These are phyloP conservation scores for Phytophthora kernoviae DNA, from an alignment of 352 stramenopile species.

Conservation along the genomic window DNA sequence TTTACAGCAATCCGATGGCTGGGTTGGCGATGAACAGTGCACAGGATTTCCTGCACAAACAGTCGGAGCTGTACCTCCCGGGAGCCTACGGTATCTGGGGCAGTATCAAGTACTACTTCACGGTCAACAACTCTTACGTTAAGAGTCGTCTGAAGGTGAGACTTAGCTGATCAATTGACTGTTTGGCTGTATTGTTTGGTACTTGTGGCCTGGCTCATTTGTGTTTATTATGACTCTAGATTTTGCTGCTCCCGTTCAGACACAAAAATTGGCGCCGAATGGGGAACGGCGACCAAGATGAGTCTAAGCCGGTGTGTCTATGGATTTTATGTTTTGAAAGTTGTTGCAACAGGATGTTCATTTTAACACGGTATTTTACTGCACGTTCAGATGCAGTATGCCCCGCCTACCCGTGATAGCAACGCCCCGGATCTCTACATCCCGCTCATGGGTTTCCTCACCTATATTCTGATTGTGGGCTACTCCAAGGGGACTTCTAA, in stretches of 20 bases:
- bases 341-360: too few species aligned
- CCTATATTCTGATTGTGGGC: slow-evolving; percentile 97
- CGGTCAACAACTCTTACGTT: slow-evolving; percentile 91
- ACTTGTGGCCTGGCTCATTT: slow-evolving; percentile 3
- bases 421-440: slow-evolving; percentile 99
- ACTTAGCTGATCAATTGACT: neutral
- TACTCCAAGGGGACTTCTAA: slow-evolving; percentile 95
- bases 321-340: neutral
- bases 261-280: slow-evolving; percentile 89
- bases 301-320: slow-evolving; percentile 57
- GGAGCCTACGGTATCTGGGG: slow-evolving; percentile 81
- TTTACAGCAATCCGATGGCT: slow-evolving; percentile 84
- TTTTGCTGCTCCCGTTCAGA: slow-evolving; percentile 86
- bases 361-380: slow-evolving; percentile 1
- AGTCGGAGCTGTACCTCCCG: slow-evolving; percentile 81
- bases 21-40: slow-evolving; percentile 86
- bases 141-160: slow-evolving; percentile 83
- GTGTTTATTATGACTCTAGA: slow-evolving; percentile 32
- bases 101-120: slow-evolving; percentile 91
- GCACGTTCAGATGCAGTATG: slow-evolving; percentile 73
- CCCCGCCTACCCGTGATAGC: slow-evolving; percentile 93
- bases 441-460: slow-evolving; percentile 98
- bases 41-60: slow-evolving; percentile 82
- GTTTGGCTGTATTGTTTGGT: neutral
- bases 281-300: slow-evolving; percentile 59